Evolutionary conservation across 2,329 filamentous ascomycete species (phyloP), one percentile per base, ranked within the genome.

Genomic region (Penicillium olsonii): DNA sequence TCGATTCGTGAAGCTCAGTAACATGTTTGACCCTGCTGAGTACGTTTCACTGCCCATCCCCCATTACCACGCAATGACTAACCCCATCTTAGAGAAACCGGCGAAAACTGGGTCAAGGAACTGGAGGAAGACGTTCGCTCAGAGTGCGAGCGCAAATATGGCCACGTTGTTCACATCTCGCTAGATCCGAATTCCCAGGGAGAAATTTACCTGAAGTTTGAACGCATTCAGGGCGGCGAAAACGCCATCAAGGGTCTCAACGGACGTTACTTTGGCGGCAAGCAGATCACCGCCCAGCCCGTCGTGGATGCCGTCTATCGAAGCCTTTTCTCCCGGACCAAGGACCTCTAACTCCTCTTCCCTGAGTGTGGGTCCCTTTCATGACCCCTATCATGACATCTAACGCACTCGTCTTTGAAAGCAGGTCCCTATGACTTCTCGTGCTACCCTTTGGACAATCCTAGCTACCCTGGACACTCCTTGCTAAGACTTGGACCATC

Each of bases 251-350:
- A 95, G 72, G 94, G 94, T 68, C 84, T 99, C 56, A 97, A 99
- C 73, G 94, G 94, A 67, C 87, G 94, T 69, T 96, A 89, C 74
- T 99, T 99, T 74, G 94, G 90, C 68, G 90, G 90, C 66, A 84
- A 87, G 67, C 90, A 90, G 79, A 95, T 99, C 72, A 92, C 88
- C 70, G 94, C 92, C 64, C 88, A 91, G 59, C 94, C 92, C 72
- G 90, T 99, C 76, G 92, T 97, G 72, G 94, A 99, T 75, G 92
- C 92, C 67, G 90, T 99, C 77, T 99, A 97, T 84, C 94, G 90
- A 84, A 95, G 88, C 81, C 84, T 95, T 75, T 96, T 94, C 79
- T 88, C 87, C 74, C 87, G 88, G 71, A 89, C 87, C 64, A 88
- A 88, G 75, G 87, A 87, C 72, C 88, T 91, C 64, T 92, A 76